Evolutionary conservation across 768 basidiomycete species (phyloP), one percentile per base, ranked within the genome.

Genomic region (Cystobasidiopsis lactophilus): DNA sequence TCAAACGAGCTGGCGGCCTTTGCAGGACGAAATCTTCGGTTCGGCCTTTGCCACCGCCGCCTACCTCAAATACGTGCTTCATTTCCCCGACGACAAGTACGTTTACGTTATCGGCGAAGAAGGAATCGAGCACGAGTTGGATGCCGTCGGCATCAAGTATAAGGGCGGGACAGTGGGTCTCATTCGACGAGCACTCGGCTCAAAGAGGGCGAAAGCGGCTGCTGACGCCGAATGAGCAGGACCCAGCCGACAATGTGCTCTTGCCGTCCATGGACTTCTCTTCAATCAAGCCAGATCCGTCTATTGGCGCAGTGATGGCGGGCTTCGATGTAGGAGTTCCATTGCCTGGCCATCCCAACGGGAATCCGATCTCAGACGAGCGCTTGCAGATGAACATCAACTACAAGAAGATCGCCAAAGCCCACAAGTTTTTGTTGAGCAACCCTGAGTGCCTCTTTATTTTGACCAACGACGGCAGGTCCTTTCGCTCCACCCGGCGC

Each of bases 91-190:
- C 63, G 74, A 81, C 64, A 85, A 95, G 70, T 85, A 82, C 66
- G 89, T 88, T 14, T 98, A 88, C 68, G 88, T 96, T 16, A 81
- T 98, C 56, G 91, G 91, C 11, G 81, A 83, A 77, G 66, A 71
- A 30, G 93, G 91, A 0, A 67, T 98, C 29, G 91, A 96, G 67
- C 83, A 96, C 60, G 91, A 98, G 67, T 71, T 98, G 55, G 72
- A 70, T n/a, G 76, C 79, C 38, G 89, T 95, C 63, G 91, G 86
- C 18, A 74, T 95, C 53, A 62, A 72, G 16, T 77, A 75, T 64
- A 66, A 77, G 47, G 91, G 93, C 35, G 91, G 91, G 59, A 84
- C 84, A 48, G 89, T 88, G 63, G 35, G 33, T 51, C 50, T 31
- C 24, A 5, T n/a, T n/a, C n/a, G n/a, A n/a, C n/a, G n/a, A n/a